A percentile compares a stretch with the other conserved stretches of the same genome.
phyloP scores from a whole-genome alignment of 179 eudicot species.

The Amaranthus tricolor region DNA sequence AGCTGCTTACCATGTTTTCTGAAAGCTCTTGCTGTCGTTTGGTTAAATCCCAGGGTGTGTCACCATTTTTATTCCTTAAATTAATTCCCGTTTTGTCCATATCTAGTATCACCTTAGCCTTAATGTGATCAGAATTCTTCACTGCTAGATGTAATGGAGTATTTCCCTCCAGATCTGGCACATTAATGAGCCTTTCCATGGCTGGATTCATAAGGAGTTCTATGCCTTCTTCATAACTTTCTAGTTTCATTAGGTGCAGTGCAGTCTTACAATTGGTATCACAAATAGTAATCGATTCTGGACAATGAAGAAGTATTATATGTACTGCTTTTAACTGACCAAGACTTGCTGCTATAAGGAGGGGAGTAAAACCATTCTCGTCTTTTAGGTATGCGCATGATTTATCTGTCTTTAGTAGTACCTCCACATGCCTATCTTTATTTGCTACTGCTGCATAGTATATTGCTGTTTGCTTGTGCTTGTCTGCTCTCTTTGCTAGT shows the following conservation, averaged over 20 bases:
- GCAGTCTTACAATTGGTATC: conserved; percentile 30
- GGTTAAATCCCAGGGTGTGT: conserved; percentile 38
- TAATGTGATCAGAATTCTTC: conserved; percentile 24
- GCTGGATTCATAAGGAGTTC: conserved; percentile 28
- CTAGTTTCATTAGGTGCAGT: conserved; percentile 34
- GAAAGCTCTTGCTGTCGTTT: conserved; percentile 36
- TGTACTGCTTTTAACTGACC: conserved; percentile 35
- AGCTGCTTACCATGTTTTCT: conserved; percentile 39
- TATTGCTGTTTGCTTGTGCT: conserved; percentile 36
- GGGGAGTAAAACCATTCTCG: conserved; percentile 38
- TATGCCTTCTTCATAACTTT: conserved; percentile 28
- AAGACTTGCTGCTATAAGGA: conserved; percentile 37
- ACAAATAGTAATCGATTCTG: conserved; percentile 34
- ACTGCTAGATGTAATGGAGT: conserved; percentile 46
- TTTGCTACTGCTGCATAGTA: conserved; percentile 45
- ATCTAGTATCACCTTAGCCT: conserved; percentile 36
- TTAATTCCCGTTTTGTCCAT: conserved; percentile 25
- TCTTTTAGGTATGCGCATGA: conserved; percentile 41
- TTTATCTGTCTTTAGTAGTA: conserved; percentile 31
- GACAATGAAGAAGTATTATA: conserved; percentile 35
- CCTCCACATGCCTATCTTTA: conserved; percentile 32
- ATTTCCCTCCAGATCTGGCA: conserved; percentile 38
- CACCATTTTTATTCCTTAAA: conserved; percentile 32
- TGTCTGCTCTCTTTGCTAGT: conserved; percentile 34
- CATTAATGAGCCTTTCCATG: conserved; percentile 28